A percentile compares a stretch with the other conserved stretches of the same genome.
phyloP scores from a whole-genome alignment of 1,284 basidiomycete genomes.

The Microbotryomycetes sp. region DNA sequence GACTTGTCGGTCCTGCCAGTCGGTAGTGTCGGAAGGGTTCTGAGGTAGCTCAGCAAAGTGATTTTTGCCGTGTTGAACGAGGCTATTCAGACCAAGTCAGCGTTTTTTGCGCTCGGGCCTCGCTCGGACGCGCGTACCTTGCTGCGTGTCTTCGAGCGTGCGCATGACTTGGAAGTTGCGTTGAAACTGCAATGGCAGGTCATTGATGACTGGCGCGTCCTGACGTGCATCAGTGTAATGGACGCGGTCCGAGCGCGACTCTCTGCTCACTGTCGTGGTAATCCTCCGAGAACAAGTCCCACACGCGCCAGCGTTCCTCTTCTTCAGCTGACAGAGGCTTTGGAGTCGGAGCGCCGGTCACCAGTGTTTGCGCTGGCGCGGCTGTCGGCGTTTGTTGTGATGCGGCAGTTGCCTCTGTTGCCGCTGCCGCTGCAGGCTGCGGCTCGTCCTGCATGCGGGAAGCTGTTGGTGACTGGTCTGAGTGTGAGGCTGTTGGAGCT shows the following conservation, averaged over 20 bases:
- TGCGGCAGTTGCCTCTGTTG: no score
- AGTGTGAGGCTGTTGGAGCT: no score
- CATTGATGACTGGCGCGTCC: constrained; percentile 20
- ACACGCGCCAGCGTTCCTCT: constrained; percentile 25
- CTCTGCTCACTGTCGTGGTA: constrained; percentile 32
- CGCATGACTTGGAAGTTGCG: constrained; percentile 29
- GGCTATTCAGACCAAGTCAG: not conserved
- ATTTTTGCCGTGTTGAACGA: not conserved
- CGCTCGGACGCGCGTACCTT: constrained; percentile 3
- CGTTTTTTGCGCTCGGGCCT: not conserved
- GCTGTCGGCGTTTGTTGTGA: not conserved
- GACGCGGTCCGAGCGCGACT: not conserved
- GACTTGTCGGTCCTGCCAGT: not conserved
- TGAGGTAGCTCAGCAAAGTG: not conserved
- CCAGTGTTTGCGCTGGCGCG: not conserved
- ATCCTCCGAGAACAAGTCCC: constrained; percentile 30
- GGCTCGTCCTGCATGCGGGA: no score
- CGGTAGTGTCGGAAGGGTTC: not conserved
- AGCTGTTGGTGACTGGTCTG: no score
- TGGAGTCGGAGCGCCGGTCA: not conserved
- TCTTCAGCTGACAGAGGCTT: constrained; percentile 2
- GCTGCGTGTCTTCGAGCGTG: constrained; percentile 27
- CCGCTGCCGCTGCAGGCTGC: no score
- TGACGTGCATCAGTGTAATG: not conserved
- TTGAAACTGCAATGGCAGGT: constrained; percentile 31